phyloP scores from a whole-genome alignment of 2,329 filamentous ascomycete species.

The Tolypocladium endophyticum region DNA sequence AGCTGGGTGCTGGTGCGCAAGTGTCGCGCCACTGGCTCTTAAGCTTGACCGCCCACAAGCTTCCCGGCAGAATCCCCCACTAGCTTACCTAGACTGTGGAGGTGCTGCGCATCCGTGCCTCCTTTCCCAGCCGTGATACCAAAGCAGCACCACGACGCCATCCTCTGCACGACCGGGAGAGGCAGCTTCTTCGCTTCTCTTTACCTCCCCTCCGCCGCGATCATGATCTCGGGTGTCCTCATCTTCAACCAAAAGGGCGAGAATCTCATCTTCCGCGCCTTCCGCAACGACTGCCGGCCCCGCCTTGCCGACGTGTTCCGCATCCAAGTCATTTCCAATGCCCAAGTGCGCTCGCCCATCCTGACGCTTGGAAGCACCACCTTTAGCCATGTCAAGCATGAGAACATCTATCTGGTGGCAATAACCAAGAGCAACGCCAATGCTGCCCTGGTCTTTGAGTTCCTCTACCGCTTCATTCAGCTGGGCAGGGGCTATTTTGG shows the following conservation, averaged over 20 bases:
- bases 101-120: background rate
- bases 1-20: background rate
- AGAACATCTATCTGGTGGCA: slow-evolving; percentile 96
- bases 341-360: slow-evolving; percentile 94
- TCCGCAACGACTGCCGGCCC: slow-evolving; percentile 95
- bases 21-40: background rate
- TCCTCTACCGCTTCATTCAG: slow-evolving; percentile 83
- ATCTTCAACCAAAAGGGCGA: slow-evolving; percentile 99
- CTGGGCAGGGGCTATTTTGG: slow-evolving; percentile 94
- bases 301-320: slow-evolving; percentile 97
- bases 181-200: background rate
- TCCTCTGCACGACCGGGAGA: background rate
- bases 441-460: slow-evolving; percentile 95
- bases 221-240: slow-evolving; percentile 92
- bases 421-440: slow-evolving; percentile 99
- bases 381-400: slow-evolving; percentile 98
- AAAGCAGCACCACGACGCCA: background rate
- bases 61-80: slow-evolving; percentile 1
- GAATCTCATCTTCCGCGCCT: slow-evolving; percentile 98
- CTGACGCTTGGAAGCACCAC: slow-evolving; percentile 95
- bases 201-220: slow-evolving; percentile 19
- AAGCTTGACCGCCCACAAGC: background rate
- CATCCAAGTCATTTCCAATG: slow-evolving; percentile 98
- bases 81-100: no score
- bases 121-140: background rate